Percentiles rank a stretch among this genome's conserved stretches.
Conservation (phyloP, 139 green algal genomes). For the Zygnema cylindricum region DNA sequence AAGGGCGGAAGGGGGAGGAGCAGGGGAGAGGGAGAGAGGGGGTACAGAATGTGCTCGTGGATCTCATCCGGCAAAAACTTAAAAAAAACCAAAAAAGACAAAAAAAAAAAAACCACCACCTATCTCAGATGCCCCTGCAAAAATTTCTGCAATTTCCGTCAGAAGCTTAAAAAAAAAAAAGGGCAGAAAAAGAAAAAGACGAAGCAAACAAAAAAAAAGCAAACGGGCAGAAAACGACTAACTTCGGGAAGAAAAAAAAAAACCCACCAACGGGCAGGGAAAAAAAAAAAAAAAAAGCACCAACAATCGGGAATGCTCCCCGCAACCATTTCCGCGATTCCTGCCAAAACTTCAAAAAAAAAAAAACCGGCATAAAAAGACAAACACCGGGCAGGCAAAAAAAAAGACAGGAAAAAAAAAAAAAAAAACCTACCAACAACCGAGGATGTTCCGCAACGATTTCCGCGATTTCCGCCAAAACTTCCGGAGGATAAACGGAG, state of each 20-base stretch:
- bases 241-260: conserved; percentile 69
- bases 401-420: background rate
- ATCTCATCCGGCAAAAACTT: too few species aligned
- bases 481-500: conserved; percentile 79
- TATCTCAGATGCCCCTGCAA: too few species aligned
- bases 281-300: background rate
- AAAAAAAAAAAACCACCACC: too few species aligned
- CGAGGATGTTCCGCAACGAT: conserved; percentile 87
- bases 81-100: too few species aligned
- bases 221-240: conserved; percentile 25
- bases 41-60: conserved; percentile 96
- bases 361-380: background rate
- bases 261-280: background rate
- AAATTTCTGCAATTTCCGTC: too few species aligned
- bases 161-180: too few species aligned
- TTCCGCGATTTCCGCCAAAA: conserved; percentile 72
- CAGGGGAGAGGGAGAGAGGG: too few species aligned
- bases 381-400: background rate
- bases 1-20: too few species aligned
- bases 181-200: too few species aligned
- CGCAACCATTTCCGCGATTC: too few species aligned
- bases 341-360: too few species aligned
- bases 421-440: conserved; percentile 77
- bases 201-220: conserved; percentile 25
- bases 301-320: too few species aligned